Evolutionary conservation across 2,329 filamentous ascomycete species (phyloP).

Genomic region (Fusarium odoratissimum): DNA sequence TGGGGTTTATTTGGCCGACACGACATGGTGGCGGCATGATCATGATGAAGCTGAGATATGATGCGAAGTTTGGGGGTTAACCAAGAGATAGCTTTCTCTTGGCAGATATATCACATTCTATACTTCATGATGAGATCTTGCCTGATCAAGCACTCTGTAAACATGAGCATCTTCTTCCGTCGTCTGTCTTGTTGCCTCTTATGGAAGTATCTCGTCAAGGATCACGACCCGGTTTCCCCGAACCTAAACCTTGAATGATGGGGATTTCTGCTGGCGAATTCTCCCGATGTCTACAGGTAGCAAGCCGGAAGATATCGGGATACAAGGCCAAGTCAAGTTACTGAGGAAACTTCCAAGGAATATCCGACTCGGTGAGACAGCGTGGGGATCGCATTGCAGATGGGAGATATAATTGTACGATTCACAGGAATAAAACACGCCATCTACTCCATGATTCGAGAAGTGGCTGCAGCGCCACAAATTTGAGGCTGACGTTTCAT

Average conservation of each 20-base stretch:
- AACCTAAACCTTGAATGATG: constrained; percentile 17
- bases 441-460: constrained; percentile 29
- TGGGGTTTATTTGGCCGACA: constrained; percentile 42
- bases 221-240: constrained; percentile 25
- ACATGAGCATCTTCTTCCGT: not conserved
- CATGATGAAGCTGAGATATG: constrained; percentile 17
- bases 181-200: constrained; percentile 22
- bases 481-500: not conserved
- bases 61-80: constrained; percentile 8
- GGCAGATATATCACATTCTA: not conserved
- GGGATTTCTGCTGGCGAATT: constrained; percentile 10
- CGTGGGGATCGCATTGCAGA: constrained; percentile 23
- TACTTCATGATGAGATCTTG: constrained; percentile 14
- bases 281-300: not conserved
- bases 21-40: constrained; percentile 40
- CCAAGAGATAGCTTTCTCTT: constrained; percentile 2
- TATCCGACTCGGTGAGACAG: constrained; percentile 26
- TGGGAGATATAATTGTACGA: constrained; percentile 37
- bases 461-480: constrained; percentile 8
- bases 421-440: constrained; percentile 35
- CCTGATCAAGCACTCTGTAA: not conserved
- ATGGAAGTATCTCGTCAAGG: constrained; percentile 10
- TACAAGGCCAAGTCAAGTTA: not conserved
- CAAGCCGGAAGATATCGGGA: constrained; percentile 23
- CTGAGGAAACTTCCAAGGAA: constrained; percentile 13